Conservation (phyloP, 1,284 basidiomycete genomes). For the Papiliotrema nemorosa region DNA sequence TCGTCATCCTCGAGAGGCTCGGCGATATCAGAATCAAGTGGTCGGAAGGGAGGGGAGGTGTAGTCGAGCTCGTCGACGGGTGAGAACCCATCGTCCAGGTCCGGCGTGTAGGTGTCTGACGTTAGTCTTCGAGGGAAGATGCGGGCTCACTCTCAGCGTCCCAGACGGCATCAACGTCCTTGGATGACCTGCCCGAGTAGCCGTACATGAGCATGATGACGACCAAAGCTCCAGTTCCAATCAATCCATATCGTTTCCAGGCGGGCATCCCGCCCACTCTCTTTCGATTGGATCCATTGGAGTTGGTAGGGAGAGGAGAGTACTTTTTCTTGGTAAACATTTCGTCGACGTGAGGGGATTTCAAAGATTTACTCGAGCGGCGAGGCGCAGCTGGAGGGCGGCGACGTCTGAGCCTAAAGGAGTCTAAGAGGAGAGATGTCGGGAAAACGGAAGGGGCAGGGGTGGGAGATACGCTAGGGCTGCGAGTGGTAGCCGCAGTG, state of each 20-base stretch:
- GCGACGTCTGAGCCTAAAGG: not conserved
- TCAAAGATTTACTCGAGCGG: not conserved
- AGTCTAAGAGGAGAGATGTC: no score
- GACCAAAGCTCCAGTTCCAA: slow-evolving; percentile 22
- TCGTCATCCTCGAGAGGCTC: slow-evolving; percentile 16
- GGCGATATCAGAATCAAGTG: slow-evolving; percentile 23
- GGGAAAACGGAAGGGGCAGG: not conserved
- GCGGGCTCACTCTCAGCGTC: slow-evolving; percentile 27
- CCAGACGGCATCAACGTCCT: slow-evolving; percentile 15
- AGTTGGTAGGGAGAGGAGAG: slow-evolving; percentile 38
- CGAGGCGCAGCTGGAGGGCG: not conserved
- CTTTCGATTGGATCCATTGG: slow-evolving; percentile 21
- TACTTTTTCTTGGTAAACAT: slow-evolving; percentile 46
- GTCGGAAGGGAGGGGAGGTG: slow-evolving; percentile 43
- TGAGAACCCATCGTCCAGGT: slow-evolving; percentile 19
- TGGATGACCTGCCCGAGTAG: slow-evolving; percentile 3
- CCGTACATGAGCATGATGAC: slow-evolving; percentile 24
- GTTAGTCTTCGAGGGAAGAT: slow-evolving; percentile 6
- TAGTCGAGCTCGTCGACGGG: slow-evolving; percentile 31
- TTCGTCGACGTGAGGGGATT: not conserved
- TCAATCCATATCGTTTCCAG: slow-evolving; percentile 40
- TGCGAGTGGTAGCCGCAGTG: not conserved
- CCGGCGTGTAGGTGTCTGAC: slow-evolving; percentile 38
- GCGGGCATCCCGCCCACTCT: slow-evolving; percentile 29
- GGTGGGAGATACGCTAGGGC: not conserved